Conservation (phyloP, 225 moss, liverwort and hornwort genomes). For the Physcomitrellopsis africana region DNA sequence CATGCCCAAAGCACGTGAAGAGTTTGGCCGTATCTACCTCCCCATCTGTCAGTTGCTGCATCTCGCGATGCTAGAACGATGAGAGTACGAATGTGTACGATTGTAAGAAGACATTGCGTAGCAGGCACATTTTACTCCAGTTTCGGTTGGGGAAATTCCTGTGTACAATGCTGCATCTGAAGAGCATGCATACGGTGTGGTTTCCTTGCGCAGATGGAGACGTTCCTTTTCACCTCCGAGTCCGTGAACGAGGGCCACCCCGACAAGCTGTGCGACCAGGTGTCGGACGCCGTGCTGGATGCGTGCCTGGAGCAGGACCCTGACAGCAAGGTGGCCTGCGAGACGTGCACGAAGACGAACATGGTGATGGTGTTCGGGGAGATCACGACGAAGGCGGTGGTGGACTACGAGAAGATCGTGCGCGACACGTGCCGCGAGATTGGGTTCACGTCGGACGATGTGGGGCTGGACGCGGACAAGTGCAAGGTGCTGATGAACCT, state of each 20-base stretch:
- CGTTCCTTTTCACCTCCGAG: conserved; percentile 81
- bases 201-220: conserved; percentile 57
- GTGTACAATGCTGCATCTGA: too few relatives aligned
- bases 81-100: too few relatives aligned
- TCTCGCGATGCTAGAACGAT: too few relatives aligned
- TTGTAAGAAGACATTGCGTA: too few relatives aligned
- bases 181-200: too few relatives aligned
- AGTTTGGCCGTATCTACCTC: too few relatives aligned
- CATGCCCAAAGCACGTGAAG: too few relatives aligned
- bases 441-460: conserved; percentile 72
- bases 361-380: conserved; percentile 74
- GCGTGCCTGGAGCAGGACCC: conserved; percentile 64
- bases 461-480: conserved; percentile 77
- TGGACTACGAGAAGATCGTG: conserved; percentile 71
- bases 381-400: conserved; percentile 65
- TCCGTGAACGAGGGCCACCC: conserved; percentile 93
- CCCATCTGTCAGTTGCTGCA: too few relatives aligned
- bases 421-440: conserved; percentile 75
- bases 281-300: conserved; percentile 62
- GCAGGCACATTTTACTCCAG: too few relatives aligned
- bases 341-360: conserved; percentile 69
- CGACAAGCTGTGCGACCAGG: conserved; percentile 84
- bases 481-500: conserved; percentile 90
- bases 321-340: conserved; percentile 67
- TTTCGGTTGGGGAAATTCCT: too few relatives aligned